These are phyloP conservation scores for Lodderomyces metapsilosis DNA, from an alignment of 1,139 yeast genomes.

Conservation along the genomic window DNA sequence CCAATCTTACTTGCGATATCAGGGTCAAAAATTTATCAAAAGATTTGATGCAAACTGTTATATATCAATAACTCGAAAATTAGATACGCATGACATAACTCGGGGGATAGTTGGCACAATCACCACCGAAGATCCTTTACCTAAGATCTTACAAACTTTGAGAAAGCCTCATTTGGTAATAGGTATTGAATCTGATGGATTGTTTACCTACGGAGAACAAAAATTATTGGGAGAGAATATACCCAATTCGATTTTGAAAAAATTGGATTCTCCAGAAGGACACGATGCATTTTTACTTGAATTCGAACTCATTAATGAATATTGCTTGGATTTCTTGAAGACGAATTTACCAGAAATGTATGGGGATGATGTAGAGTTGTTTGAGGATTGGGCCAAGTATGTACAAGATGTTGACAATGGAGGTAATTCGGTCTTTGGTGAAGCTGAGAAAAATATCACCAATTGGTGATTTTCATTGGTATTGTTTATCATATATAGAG, in stretches of 20 bases:
- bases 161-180: constrained; percentile 76
- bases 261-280: constrained; percentile 91
- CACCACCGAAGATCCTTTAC: constrained; percentile 36
- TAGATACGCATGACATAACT: constrained; percentile 92
- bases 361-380: constrained; percentile 47
- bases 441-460: constrained; percentile 83
- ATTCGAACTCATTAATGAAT: constrained; percentile 73
- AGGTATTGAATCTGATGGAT: constrained; percentile 89
- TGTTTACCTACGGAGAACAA: constrained; percentile 91
- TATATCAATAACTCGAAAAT: constrained; percentile 85
- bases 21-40: constrained; percentile 83
- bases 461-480: constrained; percentile 59
- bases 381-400: constrained; percentile 51
- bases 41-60: constrained; percentile 97
- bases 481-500: no score
- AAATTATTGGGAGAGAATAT: constrained; percentile 74
- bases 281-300: constrained; percentile 95
- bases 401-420: constrained; percentile 41
- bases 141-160: constrained; percentile 48
- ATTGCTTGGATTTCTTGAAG: constrained; percentile 65
- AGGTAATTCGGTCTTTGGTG: constrained; percentile 86
- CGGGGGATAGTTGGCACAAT: constrained; percentile 61
- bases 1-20: constrained; percentile 89
- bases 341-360: constrained; percentile 56
- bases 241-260: constrained; percentile 65